These are phyloP conservation scores for Westerdykella aurantiaca DNA, from an alignment of 2,329 filamentous ascomycete species.

Conservation along the genomic window DNA sequence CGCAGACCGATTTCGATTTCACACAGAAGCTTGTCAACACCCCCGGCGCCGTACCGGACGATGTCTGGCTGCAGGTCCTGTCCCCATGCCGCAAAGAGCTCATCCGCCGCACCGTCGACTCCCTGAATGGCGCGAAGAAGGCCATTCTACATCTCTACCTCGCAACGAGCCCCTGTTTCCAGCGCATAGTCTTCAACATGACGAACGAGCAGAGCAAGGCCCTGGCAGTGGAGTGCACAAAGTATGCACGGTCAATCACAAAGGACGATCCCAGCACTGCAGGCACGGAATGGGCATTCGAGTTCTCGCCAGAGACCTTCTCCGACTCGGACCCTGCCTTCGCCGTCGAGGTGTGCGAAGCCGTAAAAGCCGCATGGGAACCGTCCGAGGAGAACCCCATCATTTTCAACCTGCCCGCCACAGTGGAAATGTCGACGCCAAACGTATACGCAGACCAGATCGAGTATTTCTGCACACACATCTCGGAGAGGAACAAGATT, in stretches of 20 bases:
- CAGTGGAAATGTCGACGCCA: slow-evolving; percentile 88
- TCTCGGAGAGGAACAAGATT: slow-evolving; percentile 78
- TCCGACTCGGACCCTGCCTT: slow-evolving; percentile 85
- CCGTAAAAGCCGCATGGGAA: slow-evolving; percentile 90
- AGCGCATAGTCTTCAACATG: slow-evolving; percentile 83
- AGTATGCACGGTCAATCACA: slow-evolving; percentile 80
- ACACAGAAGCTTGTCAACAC: slow-evolving; percentile 81
- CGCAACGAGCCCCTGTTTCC: slow-evolving; percentile 93
- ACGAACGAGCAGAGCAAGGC: slow-evolving; percentile 74
- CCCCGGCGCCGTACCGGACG: slow-evolving; percentile 74
- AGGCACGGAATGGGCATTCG: slow-evolving; percentile 67
- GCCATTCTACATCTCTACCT: slow-evolving; percentile 94
- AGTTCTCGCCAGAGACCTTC: slow-evolving; percentile 84
- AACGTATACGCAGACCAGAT: slow-evolving; percentile 96
- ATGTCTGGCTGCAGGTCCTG: slow-evolving; percentile 87
- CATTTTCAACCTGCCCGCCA: slow-evolving; percentile 95
- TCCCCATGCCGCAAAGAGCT: slow-evolving; percentile 88
- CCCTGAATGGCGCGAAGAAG: slow-evolving; percentile 82
- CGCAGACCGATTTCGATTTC: slow-evolving; percentile 94
- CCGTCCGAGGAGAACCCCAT: slow-evolving; percentile 73
- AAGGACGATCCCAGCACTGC: slow-evolving; percentile 61
- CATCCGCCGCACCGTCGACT: slow-evolving; percentile 83
- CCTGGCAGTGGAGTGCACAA: slow-evolving; percentile 78
- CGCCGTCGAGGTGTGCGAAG: slow-evolving; percentile 76
- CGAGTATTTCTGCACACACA: slow-evolving; percentile 87